Percentiles rank a stretch among this genome's conserved stretches.
These are phyloP conservation scores for Naganishia vishniacii DNA, from an alignment of 768 basidiomycete genomes.

Conservation along the genomic window DNA sequence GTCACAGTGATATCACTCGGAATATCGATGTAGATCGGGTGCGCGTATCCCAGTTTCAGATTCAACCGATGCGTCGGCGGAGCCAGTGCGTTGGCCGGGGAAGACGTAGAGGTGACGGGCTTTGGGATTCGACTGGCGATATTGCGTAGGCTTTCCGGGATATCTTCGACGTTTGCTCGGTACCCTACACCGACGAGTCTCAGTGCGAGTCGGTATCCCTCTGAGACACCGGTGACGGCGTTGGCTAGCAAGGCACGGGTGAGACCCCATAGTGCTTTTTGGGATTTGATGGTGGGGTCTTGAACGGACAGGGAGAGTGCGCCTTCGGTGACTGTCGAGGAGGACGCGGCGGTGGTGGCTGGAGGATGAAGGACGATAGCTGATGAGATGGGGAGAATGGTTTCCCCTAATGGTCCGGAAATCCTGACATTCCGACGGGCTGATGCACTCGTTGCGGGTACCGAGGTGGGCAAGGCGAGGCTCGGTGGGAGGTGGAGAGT, in stretches of 20 bases:
- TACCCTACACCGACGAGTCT: conserved; percentile 94
- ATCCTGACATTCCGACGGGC: conserved; percentile 54
- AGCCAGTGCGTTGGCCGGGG: conserved; percentile 58
- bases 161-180: conserved; percentile 70
- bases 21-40: conserved; percentile 74
- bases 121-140: conserved; percentile 4
- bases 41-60: conserved; percentile 89
- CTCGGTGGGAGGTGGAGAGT: conserved; percentile 41
- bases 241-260: conserved; percentile 84
- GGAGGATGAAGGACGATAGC: conserved; percentile 50
- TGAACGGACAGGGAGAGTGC: conserved; percentile 39
- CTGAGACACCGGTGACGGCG: conserved; percentile 81
- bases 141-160: conserved; percentile 36
- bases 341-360: not conserved
- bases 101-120: conserved; percentile 34
- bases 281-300: conserved; percentile 64
- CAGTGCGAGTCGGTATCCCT: conserved; percentile 75
- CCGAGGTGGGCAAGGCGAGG: conserved; percentile 31
- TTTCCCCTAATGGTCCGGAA: conserved; percentile 57
- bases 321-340: not conserved
- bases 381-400: conserved; percentile 54
- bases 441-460: conserved; percentile 39
- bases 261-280: conserved; percentile 91
- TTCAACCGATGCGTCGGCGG: conserved; percentile 56
- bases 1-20: conserved; percentile 74